Percentiles rank a stretch among this genome's conserved stretches.
These are phyloP conservation scores for Daldinia loculata DNA, from an alignment of 495 filamentous ascomycete species.

Conservation along the genomic window DNA sequence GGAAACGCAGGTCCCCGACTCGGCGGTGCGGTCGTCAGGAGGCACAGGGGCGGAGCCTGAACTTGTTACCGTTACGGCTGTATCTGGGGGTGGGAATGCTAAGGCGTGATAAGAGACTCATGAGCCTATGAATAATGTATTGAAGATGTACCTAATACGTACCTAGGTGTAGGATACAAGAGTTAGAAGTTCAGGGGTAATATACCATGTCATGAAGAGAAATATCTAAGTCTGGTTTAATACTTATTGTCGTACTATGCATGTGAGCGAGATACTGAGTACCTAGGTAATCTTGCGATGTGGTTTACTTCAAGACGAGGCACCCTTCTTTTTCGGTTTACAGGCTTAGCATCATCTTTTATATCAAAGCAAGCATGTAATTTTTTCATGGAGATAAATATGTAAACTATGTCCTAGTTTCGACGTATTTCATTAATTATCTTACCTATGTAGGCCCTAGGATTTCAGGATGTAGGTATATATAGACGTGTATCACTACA, in stretches of 20 bases:
- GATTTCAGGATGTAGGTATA: neutral
- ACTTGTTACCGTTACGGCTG: conserved; percentile 17
- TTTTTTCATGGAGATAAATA: too few species aligned
- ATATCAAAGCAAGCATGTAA: neutral
- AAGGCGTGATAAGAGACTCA: conserved; percentile 14
- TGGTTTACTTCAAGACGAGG: neutral
- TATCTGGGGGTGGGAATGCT: conserved; percentile 9
- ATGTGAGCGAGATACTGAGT: neutral
- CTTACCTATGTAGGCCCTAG: neutral
- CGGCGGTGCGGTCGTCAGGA: conserved; percentile 18
- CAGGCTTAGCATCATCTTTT: neutral
- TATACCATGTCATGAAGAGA: neutral
- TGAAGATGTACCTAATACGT: neutral
- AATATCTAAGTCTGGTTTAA: neutral
- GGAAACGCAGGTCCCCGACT: neutral
- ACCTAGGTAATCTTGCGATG: too few species aligned
- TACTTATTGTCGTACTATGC: neutral
- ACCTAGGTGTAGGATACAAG: neutral
- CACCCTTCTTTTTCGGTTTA: neutral
- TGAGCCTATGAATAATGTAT: neutral
- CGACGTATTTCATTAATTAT: too few species aligned
- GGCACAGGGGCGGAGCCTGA: conserved; percentile 20
- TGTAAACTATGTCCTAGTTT: too few species aligned
- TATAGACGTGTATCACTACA: neutral
- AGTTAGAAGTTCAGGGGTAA: neutral